A percentile compares a stretch with the other conserved stretches of the same genome.
Evolutionary conservation across 495 filamentous ascomycete genomes (phyloP).

Genomic region (Trichoderma reesei): DNA sequence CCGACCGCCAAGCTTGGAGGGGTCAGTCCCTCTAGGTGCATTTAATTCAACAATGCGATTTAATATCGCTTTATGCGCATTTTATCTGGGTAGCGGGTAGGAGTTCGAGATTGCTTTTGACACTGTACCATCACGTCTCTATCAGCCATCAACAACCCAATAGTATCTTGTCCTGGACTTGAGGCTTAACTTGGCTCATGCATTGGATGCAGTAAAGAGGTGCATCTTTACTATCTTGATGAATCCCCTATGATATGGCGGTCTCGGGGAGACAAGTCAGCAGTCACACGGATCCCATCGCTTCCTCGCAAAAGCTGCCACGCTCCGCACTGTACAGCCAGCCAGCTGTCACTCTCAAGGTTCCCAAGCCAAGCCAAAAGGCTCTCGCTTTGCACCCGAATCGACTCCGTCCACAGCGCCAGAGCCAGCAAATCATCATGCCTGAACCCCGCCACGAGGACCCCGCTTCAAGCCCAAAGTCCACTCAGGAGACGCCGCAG

Average conservation of each 20-base stretch:
- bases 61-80: not conserved
- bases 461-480: slow-evolving; percentile 10
- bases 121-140: too few relatives aligned
- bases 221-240: too few relatives aligned
- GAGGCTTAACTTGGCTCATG: too few relatives aligned
- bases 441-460: slow-evolving; percentile 11
- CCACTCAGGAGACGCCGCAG: not conserved
- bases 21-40: not conserved
- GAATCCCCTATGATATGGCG: too few relatives aligned
- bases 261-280: too few relatives aligned
- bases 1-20: not conserved
- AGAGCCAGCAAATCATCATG: slow-evolving; percentile 10
- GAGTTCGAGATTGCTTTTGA: too few relatives aligned
- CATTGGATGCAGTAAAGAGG: too few relatives aligned
- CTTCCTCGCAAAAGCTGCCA: not conserved
- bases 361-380: too few relatives aligned
- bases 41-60: not conserved
- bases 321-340: not conserved
- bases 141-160: too few relatives aligned
- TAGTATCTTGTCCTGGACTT: not conserved
- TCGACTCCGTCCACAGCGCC: not conserved
- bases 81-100: not conserved
- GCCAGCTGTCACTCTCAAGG: not conserved
- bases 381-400: too few relatives aligned
- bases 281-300: too few relatives aligned